Evolutionary conservation across 2,329 filamentous ascomycete genomes (phyloP), one percentile per base, ranked within the genome.

Genomic region (Verticillium albo-atrum): DNA sequence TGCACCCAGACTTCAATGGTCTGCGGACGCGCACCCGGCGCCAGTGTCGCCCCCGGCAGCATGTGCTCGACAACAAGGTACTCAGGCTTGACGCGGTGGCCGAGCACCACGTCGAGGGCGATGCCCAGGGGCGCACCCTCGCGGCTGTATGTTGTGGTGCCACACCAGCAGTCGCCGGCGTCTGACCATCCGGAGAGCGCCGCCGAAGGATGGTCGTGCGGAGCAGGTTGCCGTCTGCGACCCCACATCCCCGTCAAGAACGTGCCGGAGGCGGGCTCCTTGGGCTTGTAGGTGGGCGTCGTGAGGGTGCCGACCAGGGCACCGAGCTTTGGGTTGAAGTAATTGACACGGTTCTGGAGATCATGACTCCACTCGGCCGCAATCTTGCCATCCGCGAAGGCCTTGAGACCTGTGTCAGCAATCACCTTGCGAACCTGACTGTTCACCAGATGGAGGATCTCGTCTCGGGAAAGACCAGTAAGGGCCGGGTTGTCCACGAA

Each of bases 111-210:
- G 9, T 83, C 84, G 17, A 98, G 76, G 57, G 86, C 83, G 2
- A 87, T 85, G 37, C 86, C 84, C 55, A 82, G 79, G 7, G 79
- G 79, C 17, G 71, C 68, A 12, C 74, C 73, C 17, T 75, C 74
- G 15, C 71, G 71, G 55, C 79, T 75, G 12, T 68, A 64, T 1
- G 75, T 74, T 3, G 68, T 69, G 0, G 78, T 81, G 4, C 89
- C 87, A 72, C 94, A 98, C 90, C 92, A 98, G 73, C 92, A 96
- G 62, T 98, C 90, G 23, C 90, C 91, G 34, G 89, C 82, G 55
- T 96, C 90, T 10, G 87, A 78, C 92, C 93, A 97, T 3, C 79
- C 75, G 2, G 74, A 70, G 2, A 97, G 79, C 1, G 89, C 91
- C 0, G 79, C 72, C n/a, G 76, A 67, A 0, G 82, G 79, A 1